Evolutionary conservation across 2,329 filamentous ascomycete genomes (phyloP).

Genomic region (Podosphaera aphanis): DNA sequence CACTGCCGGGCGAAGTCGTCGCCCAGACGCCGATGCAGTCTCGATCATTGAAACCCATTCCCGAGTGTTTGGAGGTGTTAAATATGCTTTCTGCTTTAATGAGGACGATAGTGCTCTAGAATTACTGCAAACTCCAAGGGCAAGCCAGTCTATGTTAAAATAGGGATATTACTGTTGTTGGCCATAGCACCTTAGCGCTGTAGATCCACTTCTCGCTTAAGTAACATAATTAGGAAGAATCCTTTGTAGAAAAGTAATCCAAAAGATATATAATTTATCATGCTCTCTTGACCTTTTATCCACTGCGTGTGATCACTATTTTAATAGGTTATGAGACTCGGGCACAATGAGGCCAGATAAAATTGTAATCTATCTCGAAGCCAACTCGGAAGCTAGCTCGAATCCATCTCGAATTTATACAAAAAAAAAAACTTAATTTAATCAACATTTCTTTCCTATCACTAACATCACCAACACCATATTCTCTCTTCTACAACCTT

Average conservation of each 20-base stretch:
- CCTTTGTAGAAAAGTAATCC: not conserved
- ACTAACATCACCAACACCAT: no score
- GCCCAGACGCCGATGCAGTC: no score
- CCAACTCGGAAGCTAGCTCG: not conserved
- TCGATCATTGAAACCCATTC: no score
- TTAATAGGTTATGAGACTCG: not conserved
- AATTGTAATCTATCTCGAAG: not conserved
- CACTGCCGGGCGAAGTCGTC: no score
- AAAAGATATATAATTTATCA: no score
- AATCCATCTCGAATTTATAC: not conserved
- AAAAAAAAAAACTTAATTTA: not conserved
- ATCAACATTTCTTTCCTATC: not conserved
- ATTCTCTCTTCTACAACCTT: no score
- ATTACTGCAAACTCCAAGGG: no score
- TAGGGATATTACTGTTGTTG: not conserved
- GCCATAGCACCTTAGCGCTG: not conserved
- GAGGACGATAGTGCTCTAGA: no score
- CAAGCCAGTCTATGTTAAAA: no score
- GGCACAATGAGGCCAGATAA: not conserved
- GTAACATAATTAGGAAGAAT: not conserved
- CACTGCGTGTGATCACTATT: not conserved
- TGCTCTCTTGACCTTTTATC: not conserved
- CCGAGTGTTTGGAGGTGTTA: no score
- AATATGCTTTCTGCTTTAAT: no score
- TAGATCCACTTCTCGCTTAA: not conserved